These are phyloP conservation scores for Halophytophthora polymorphica DNA, from an alignment of 352 stramenopile species.

Conservation along the genomic window DNA sequence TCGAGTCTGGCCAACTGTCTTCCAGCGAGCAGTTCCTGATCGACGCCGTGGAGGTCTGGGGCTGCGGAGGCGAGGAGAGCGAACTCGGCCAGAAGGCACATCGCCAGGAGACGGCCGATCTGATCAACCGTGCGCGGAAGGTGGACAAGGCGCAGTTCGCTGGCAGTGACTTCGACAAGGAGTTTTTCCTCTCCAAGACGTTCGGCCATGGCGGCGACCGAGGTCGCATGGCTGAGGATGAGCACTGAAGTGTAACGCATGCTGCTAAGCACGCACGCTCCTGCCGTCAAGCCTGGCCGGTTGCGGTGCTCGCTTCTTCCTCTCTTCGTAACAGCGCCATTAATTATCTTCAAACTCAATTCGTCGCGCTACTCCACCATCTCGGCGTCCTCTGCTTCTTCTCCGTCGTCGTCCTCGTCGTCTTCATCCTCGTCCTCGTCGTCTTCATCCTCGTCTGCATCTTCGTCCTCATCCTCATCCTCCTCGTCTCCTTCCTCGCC, in stretches of 20 bases:
- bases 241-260: slow-evolving; percentile 26
- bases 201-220: slow-evolving; percentile 72
- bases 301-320: no score
- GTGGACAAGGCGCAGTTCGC: slow-evolving; percentile 86
- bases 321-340: neutral
- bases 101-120: slow-evolving; percentile 73
- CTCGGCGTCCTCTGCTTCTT: slow-evolving; percentile 35
- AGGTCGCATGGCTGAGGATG: slow-evolving; percentile 64
- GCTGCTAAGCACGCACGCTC: neutral
- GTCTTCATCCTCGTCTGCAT: slow-evolving; percentile 23
- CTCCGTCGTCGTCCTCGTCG: slow-evolving; percentile 11
- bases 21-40: slow-evolving; percentile 55
- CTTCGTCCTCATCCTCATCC: slow-evolving; percentile 33
- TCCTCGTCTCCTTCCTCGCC: slow-evolving; percentile 36
- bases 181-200: slow-evolving; percentile 78
- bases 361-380: slow-evolving; percentile 35
- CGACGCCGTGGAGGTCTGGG: slow-evolving; percentile 76
- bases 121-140: slow-evolving; percentile 81
- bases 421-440: slow-evolving; percentile 20
- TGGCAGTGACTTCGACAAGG: slow-evolving; percentile 81
- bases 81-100: slow-evolving; percentile 49
- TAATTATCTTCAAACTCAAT: slow-evolving; percentile 27
- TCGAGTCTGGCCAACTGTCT: slow-evolving; percentile 65
- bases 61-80: slow-evolving; percentile 65
- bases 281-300: neutral